phyloP scores from a whole-genome alignment of 2,329 filamentous ascomycete genomes.

The Sclerotinia borealis region DNA sequence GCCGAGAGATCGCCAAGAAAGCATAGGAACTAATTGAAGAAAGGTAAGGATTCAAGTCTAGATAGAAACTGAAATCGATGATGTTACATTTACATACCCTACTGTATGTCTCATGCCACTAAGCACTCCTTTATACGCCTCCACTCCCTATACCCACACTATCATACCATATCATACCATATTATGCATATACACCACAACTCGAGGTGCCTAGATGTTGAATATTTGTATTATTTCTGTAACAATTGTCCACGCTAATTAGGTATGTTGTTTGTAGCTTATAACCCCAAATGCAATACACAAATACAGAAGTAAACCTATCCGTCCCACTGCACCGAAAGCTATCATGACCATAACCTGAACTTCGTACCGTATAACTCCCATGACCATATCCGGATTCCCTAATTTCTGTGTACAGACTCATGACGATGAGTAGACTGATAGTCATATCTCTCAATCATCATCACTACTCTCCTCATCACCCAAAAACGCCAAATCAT shows the following conservation, averaged over 20 bases:
- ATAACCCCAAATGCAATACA: neutral
- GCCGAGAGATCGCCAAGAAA: too few relatives aligned
- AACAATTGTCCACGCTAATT: neutral
- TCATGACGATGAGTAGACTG: neutral
- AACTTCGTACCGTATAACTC: neutral
- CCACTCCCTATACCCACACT: fast-evolving
- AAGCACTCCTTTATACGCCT: too few relatives aligned
- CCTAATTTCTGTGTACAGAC: neutral
- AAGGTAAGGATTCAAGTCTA: too few relatives aligned
- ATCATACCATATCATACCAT: neutral
- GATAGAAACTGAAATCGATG: neutral
- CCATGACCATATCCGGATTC: neutral
- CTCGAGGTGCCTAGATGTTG: neutral
- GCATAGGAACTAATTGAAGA: too few relatives aligned
- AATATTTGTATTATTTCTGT: neutral
- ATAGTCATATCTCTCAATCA: neutral
- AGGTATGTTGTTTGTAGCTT: neutral
- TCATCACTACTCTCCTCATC: slow-evolving; percentile 54
- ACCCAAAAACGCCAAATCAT: slow-evolving; percentile 59
- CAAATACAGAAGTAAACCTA: neutral
- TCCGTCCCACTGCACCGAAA: neutral
- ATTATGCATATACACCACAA: neutral
- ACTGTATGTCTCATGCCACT: too few relatives aligned
- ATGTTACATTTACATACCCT: neutral
- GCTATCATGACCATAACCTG: neutral